Percentiles rank a stretch among this genome's conserved stretches.
Conservation (phyloP, 495 filamentous ascomycete species). For the Penicillium steckii region DNA sequence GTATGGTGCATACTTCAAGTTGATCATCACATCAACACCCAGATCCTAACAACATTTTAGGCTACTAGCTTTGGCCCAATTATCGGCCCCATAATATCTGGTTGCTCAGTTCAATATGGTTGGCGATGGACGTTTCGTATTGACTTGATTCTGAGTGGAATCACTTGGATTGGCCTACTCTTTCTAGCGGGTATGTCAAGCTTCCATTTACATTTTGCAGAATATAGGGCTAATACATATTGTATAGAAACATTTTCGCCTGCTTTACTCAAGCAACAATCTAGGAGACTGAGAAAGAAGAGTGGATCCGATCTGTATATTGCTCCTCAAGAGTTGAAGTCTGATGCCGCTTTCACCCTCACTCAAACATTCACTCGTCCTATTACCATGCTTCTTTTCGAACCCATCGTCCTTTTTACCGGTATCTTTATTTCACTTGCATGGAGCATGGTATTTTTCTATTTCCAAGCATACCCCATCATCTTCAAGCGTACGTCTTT, state of each 20-base stretch:
- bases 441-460: slow-evolving; percentile 74
- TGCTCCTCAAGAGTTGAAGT: slow-evolving; percentile 39
- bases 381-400: slow-evolving; percentile 46
- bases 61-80: slow-evolving; percentile 66
- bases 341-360: slow-evolving; percentile 37
- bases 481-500: slow-evolving; percentile 49
- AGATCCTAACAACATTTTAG: slow-evolving; percentile 30
- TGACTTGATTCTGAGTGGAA: slow-evolving; percentile 55
- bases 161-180: slow-evolving; percentile 40
- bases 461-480: slow-evolving; percentile 65
- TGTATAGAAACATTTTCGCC: slow-evolving; percentile 66
- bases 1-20: slow-evolving; percentile 39
- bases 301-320: slow-evolving; percentile 47
- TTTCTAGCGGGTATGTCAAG: slow-evolving; percentile 47
- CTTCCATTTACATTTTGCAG: background rate
- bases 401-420: slow-evolving; percentile 64
- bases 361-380: slow-evolving; percentile 50
- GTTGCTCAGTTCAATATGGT: slow-evolving; percentile 53
- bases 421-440: slow-evolving; percentile 67
- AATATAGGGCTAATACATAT: background rate
- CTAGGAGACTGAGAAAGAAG: slow-evolving; percentile 59
- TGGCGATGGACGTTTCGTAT: slow-evolving; percentile 71
- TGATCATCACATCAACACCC: background rate
- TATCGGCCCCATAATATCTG: slow-evolving; percentile 66
- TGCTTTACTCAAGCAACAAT: slow-evolving; percentile 61